phyloP scores from a whole-genome alignment of 202 grass and related monocot genomes.

The Musa balbisiana region DNA sequence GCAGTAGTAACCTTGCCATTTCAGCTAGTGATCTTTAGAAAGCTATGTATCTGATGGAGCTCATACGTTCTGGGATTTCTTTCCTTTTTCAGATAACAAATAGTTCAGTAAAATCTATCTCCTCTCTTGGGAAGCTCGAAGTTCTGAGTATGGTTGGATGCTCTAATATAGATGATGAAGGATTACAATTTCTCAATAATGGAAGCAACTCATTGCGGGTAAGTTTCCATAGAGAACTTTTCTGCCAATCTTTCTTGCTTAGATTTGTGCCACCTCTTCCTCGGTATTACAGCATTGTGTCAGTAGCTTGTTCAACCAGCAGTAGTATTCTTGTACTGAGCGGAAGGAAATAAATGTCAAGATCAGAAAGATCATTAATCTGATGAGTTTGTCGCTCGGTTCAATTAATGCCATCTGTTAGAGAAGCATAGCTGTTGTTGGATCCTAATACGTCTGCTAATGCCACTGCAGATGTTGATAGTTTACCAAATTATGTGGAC shows the following conservation, averaged over 20 bases:
- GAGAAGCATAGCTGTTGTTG: no score
- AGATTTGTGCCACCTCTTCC: background rate
- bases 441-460: background rate
- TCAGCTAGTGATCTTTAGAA: background rate
- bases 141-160: constrained; percentile 80
- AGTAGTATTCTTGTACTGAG: no score
- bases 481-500: background rate
- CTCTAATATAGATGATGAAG: constrained; percentile 72
- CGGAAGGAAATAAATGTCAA: no score
- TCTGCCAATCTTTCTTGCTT: background rate
- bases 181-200: constrained; percentile 57
- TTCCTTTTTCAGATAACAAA: constrained; percentile 54
- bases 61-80: background rate
- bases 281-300: background rate
- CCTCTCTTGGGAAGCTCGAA: constrained; percentile 73
- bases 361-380: no score
- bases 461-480: background rate
- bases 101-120: constrained; percentile 79
- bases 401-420: no score
- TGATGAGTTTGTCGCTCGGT: no score
- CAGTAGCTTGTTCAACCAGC: background rate
- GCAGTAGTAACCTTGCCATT: background rate
- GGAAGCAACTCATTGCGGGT: constrained; percentile 70
- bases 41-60: background rate
- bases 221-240: constrained; percentile 4